Percentiles rank a stretch among this genome's conserved stretches.
These are phyloP conservation scores for Pichia sp. DNA, from an alignment of 1,139 yeast genomes.

Conservation along the genomic window DNA sequence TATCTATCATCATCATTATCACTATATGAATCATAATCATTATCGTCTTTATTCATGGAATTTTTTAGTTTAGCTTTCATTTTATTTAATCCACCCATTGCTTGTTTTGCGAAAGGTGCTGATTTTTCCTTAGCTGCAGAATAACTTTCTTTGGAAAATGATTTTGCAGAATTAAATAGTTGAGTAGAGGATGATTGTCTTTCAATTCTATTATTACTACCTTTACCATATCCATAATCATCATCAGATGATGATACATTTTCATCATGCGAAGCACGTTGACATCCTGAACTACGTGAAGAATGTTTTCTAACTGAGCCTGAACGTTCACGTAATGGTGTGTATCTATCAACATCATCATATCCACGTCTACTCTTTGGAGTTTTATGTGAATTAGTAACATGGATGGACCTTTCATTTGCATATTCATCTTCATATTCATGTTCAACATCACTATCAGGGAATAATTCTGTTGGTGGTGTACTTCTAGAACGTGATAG, in stretches of 20 bases:
- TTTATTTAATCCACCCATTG: constrained; percentile 12
- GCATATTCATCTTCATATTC: constrained; percentile 4
- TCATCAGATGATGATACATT: constrained; percentile 1
- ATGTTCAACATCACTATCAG: constrained; percentile 4
- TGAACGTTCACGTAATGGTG: not conserved
- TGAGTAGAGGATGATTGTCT: constrained; percentile 10
- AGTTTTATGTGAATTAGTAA: constrained; percentile 4
- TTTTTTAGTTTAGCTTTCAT: constrained; percentile 14
- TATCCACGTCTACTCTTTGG: not conserved
- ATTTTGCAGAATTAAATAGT: constrained; percentile 11
- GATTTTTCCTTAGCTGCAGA: constrained; percentile 15
- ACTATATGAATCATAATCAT: constrained; percentile 2
- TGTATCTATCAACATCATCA: not conserved
- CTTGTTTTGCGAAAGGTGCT: constrained; percentile 13
- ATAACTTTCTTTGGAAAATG: constrained; percentile 13
- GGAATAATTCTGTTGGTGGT: not conserved
- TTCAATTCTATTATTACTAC: not conserved
- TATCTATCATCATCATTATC: constrained; percentile 5
- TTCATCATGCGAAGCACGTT: not conserved
- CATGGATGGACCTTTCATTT: constrained; percentile 13
- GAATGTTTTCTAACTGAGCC: not conserved
- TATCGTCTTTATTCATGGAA: constrained; percentile 3
- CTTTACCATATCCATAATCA: constrained; percentile 1
- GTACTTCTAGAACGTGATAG: not conserved
- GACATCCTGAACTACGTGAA: not conserved